Percentiles rank a stretch among this genome's conserved stretches.
phyloP scores from a whole-genome alignment of 2,329 filamentous ascomycete species.

The Stagonosporopsis rhizophila region DNA sequence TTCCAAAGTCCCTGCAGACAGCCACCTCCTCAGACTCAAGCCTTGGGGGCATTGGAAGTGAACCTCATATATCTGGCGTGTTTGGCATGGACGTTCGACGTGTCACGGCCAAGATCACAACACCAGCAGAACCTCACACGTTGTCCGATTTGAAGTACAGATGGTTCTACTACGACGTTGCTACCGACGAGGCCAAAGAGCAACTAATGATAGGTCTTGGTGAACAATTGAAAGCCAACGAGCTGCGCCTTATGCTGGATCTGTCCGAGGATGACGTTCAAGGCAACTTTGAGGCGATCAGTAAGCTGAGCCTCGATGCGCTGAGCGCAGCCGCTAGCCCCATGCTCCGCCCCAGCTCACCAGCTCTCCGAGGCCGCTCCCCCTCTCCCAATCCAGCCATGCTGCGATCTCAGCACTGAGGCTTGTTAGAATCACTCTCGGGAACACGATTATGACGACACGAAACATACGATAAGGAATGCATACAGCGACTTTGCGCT shows the following conservation, averaged over 20 bases:
- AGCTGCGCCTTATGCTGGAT: slow-evolving; percentile 48
- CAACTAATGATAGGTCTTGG: slow-evolving; percentile 48
- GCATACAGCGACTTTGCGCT: not conserved
- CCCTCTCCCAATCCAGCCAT: slow-evolving; percentile 43
- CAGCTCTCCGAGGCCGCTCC: slow-evolving; percentile 43
- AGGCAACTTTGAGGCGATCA: slow-evolving; percentile 46
- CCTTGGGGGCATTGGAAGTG: slow-evolving; percentile 39
- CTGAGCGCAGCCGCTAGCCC: slow-evolving; percentile 46
- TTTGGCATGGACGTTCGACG: slow-evolving; percentile 49
- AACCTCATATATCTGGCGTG: slow-evolving; percentile 43
- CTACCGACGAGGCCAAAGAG: slow-evolving; percentile 36
- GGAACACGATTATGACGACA: slow-evolving; percentile 10
- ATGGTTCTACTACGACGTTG: slow-evolving; percentile 48
- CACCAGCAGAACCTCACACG: slow-evolving; percentile 42
- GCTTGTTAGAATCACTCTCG: not conserved
- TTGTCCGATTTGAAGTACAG: slow-evolving; percentile 42
- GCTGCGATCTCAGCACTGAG: slow-evolving; percentile 24
- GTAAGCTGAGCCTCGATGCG: slow-evolving; percentile 47
- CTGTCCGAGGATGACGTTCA: slow-evolving; percentile 46
- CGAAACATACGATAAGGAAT: slow-evolving; percentile 6
- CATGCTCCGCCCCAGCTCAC: slow-evolving; percentile 45
- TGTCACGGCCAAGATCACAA: slow-evolving; percentile 40
- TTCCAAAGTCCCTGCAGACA: slow-evolving; percentile 40
- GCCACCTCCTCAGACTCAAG: slow-evolving; percentile 26
- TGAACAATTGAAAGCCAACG: slow-evolving; percentile 44